Evolutionary conservation across 169 alveolate species (phyloP), one percentile per base, ranked within the genome.

Genomic region (Plasmodium blacklocki): DNA sequence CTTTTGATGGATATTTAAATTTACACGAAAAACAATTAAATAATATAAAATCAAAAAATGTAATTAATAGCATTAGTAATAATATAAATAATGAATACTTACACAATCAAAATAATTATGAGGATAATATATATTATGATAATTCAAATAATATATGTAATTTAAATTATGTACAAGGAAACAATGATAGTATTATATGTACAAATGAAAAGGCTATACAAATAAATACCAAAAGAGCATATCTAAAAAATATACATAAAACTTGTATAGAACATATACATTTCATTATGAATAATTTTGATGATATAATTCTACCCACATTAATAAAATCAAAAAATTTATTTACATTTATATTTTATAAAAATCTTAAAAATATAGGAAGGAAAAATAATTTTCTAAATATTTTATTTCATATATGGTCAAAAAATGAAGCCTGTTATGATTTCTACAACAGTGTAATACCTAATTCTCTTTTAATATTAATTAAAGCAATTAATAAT

Each of bases 391-490:
- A 23, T 19, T 86, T 86, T 56, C 67, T 86, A 15, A 59, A 72
- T 50, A 71, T 86, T 43, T 47, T 72, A 39, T 72, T 86, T 72
- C 49, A 59, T 45, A 60, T 73, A 23, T 86, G 92, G 92, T 71
- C 88, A 21, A 86, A 60, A 73, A 72, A 86, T 47, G 87, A 86
- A 60, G 49, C 60, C 14, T 86, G 60, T 60, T 74, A 86, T 45
- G 71, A 64, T 39, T 86, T 47, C 18, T 86, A 86, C 49, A 39
- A 59, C 9, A 86, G 39, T 43, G 43, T 60, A 5, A 62, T 86
- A n/a, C 92, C 92, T n/a, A 86, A 86, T 64, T 86, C 92, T 26
- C 23, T 86, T 5, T 60, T 64, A 43, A 39, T 72, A 45, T 21
- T 86, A 72, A 59, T 72, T 47, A 86, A 86, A 60, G 64, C 70